Conservation (phyloP, 2,329 filamentous ascomycete species). For the Aspergillus tanneri region DNA sequence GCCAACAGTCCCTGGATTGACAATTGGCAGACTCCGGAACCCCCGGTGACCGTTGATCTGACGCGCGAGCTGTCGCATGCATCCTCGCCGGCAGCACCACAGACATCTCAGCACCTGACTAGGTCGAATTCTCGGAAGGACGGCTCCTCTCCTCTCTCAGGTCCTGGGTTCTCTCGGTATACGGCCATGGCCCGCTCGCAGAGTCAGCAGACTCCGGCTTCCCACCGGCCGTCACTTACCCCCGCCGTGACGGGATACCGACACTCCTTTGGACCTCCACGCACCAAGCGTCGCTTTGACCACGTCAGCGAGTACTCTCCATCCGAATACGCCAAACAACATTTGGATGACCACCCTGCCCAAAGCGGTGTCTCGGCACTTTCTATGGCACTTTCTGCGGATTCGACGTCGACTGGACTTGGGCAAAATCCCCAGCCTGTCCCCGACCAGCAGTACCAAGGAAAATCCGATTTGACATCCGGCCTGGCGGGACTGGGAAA, state of each 20-base stretch:
- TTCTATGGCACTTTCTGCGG: conserved; percentile 25
- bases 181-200: conserved; percentile 41
- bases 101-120: conserved; percentile 24
- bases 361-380: conserved; percentile 24
- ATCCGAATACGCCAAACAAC: conserved; percentile 42
- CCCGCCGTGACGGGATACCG: conserved; percentile 29
- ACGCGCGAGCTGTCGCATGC: conserved; percentile 33
- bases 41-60: conserved; percentile 32
- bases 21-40: conserved; percentile 44
- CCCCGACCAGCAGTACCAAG: conserved; percentile 25
- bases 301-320: conserved; percentile 45
- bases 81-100: conserved; percentile 28
- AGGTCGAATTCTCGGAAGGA: conserved; percentile 31
- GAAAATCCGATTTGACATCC: conserved; percentile 15
- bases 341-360: conserved; percentile 32
- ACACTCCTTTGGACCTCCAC: conserved; percentile 32
- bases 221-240: conserved; percentile 28
- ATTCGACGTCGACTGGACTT: conserved; percentile 26
- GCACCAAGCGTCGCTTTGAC: conserved; percentile 30
- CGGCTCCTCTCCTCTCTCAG: conserved; percentile 22
- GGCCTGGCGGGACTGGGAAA: conserved; percentile 8
- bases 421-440: conserved; percentile 15
- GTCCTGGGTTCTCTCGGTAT: conserved; percentile 31
- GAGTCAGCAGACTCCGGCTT: conserved; percentile 38
- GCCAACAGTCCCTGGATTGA: conserved; percentile 41